Conservation (phyloP, 1,284 basidiomycete species). For the Mycosarcoma mackinlayi region DNA sequence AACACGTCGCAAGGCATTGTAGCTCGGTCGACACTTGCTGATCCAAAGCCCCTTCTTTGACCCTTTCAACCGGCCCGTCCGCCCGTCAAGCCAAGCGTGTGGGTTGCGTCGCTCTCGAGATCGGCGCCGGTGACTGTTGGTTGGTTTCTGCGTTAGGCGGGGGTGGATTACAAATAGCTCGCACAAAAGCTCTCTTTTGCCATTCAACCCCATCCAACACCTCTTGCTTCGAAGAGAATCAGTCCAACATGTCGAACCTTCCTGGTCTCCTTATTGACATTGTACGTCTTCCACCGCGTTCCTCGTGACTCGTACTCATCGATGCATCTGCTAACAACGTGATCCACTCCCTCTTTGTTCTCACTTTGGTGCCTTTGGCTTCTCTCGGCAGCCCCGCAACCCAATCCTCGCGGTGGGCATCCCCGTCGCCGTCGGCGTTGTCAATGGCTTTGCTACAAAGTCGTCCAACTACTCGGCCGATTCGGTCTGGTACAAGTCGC, state of each 20-base stretch:
- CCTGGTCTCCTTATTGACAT: slow-evolving; percentile 54
- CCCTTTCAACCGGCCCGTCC: no score
- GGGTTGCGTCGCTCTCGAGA: background rate
- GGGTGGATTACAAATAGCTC: slow-evolving; percentile 20
- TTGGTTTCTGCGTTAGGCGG: background rate
- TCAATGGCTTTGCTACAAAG: slow-evolving; percentile 54
- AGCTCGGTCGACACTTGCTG: background rate
- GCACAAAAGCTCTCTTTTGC: background rate
- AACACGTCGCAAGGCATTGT: background rate
- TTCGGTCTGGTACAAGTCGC: slow-evolving; percentile 56
- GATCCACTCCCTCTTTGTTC: no score
- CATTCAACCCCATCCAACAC: slow-evolving; percentile 15
- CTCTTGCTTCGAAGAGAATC: no score
- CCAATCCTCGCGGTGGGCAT: slow-evolving; percentile 63
- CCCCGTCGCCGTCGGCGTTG: slow-evolving; percentile 52
- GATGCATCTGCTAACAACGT: no score
- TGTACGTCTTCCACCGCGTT: slow-evolving; percentile 32
- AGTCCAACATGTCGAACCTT: slow-evolving; percentile 55
- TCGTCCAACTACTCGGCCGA: slow-evolving; percentile 52
- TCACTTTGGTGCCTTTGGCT: background rate
- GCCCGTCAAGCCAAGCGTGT: no score
- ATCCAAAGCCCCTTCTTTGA: no score
- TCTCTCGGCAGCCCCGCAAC: slow-evolving; percentile 50
- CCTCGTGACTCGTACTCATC: background rate
- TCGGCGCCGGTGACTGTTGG: background rate